A percentile compares a stretch with the other conserved stretches of the same genome.
Evolutionary conservation across 2,329 filamentous ascomycete genomes (phyloP).

Genomic region (Verticillium zaregamsianum): DNA sequence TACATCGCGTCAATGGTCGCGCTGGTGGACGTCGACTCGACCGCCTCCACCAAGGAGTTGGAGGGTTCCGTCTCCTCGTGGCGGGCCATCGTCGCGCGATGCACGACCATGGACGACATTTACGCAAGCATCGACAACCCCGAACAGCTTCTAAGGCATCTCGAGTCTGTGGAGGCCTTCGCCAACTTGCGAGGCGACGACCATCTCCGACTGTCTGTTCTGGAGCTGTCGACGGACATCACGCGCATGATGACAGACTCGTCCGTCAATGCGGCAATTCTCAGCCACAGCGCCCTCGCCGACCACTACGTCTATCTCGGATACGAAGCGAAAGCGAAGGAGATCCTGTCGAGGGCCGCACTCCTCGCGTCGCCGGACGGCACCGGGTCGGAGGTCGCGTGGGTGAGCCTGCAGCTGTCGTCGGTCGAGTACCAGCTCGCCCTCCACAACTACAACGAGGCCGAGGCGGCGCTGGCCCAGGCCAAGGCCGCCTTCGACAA

Average conservation of each 20-base stretch:
- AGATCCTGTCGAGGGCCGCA: constrained; percentile 54
- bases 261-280: constrained; percentile 35
- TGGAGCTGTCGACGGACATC: constrained; percentile 42
- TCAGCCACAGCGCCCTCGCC: constrained; percentile 43
- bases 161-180: constrained; percentile 47
- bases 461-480: constrained; percentile 20
- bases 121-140: constrained; percentile 44
- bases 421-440: constrained; percentile 71
- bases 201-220: constrained; percentile 37
- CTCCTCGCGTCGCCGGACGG: constrained; percentile 35
- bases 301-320: constrained; percentile 52
- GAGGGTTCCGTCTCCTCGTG: constrained; percentile 37
- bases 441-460: constrained; percentile 62
- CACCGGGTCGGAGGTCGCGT: constrained; percentile 30
- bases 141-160: constrained; percentile 41
- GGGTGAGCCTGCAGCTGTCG: constrained; percentile 59
- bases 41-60: constrained; percentile 25
- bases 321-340: constrained; percentile 43
- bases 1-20: constrained; percentile 40
- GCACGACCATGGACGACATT: constrained; percentile 35
- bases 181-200: constrained; percentile 47
- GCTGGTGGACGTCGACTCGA: constrained; percentile 31
- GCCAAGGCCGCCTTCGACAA: constrained; percentile 9
- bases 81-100: constrained; percentile 35
- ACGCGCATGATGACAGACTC: constrained; percentile 26